A percentile compares a stretch with the other conserved stretches of the same genome.
phyloP scores from a whole-genome alignment of 2,329 filamentous ascomycete species.

The Aureobasidium zeae region DNA sequence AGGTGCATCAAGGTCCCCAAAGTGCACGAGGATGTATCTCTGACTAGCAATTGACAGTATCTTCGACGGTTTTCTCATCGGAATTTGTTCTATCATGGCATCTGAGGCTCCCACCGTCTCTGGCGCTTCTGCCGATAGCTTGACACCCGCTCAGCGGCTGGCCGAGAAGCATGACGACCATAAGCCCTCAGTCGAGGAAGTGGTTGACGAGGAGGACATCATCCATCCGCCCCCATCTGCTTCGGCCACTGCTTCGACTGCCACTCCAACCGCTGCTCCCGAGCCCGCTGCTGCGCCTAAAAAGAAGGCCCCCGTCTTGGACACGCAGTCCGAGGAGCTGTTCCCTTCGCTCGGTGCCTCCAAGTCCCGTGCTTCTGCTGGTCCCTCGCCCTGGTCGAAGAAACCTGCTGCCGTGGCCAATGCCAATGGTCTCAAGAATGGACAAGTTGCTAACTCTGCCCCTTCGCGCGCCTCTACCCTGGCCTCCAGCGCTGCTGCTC shows the following conservation, averaged over 20 bases:
- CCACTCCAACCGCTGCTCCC: constrained; percentile 26
- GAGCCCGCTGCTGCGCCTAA: constrained; percentile 6
- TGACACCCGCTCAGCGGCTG: constrained; percentile 45
- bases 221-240: constrained; percentile 46
- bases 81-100: constrained; percentile 14
- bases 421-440: constrained; percentile 47
- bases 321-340: constrained; percentile 79
- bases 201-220: constrained; percentile 67
- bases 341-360: constrained; percentile 83
- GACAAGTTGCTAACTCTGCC: constrained; percentile 40
- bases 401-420: constrained; percentile 44
- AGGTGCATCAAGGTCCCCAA: not conserved
- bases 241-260: constrained; percentile 36
- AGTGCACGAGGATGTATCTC: not conserved
- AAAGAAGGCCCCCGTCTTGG: constrained; percentile 40
- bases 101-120: constrained; percentile 17
- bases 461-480: constrained; percentile 54
- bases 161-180: constrained; percentile 48
- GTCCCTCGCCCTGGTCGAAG: constrained; percentile 71
- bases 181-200: constrained; percentile 66
- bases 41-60: constrained; percentile 1
- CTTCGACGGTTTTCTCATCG: constrained; percentile 14
- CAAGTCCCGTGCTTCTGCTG: constrained; percentile 53
- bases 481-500: constrained; percentile 45
- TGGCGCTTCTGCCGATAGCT: constrained; percentile 22